Base-by-base conservation (phyloP, 257 asterid species). In the Coffea eugenioides region DNA sequence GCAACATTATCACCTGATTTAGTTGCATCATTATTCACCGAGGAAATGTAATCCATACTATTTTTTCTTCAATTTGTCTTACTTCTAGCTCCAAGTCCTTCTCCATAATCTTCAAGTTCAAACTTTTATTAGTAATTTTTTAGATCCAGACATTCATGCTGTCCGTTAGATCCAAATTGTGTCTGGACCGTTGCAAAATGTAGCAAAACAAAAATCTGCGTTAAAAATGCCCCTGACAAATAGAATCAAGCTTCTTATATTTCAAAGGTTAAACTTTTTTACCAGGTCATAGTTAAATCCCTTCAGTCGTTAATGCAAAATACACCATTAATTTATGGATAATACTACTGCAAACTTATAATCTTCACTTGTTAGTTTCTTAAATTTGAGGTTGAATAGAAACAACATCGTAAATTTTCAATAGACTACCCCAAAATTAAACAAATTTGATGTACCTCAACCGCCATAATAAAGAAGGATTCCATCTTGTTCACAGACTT, bases 161-260 rank as follows among this genome's bases (percentile, higher is more conserved):
- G 51, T 34, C 45, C 31, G 25, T 79, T 67, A 79, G 18, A 48
- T 46, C 77, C 31, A 56, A 36, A 57, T 31, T 5, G 48, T 18
- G 46, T 78, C 45, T 52, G 46, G 31, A 14, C 61, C 54, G 21
- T 43, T 43, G 73, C 36, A 56, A 59, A 71, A 71, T 72, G 78
- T 48, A 46, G n/a, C 23, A 23, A 39, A 59, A 51, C 65, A 69
- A 31, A 79, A 59, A n/a, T 54, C 0, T 43, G 5, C 3, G 7
- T 18, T 49, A n/a, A 57, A 59, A 59, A 48, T 48, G 20, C 21
- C 70, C 25, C 27, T 4, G 16, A 11, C 20, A 41, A 45, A 49
- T 59, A 41, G 8, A 57, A 41, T 71, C 49, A 73, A 39, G 43
- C 27, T 23, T 59, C 31, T 59, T 2, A 57, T 41, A 21, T 31